Conservation (phyloP, 2,329 filamentous ascomycete species). For the Fusarium chuoi region DNA sequence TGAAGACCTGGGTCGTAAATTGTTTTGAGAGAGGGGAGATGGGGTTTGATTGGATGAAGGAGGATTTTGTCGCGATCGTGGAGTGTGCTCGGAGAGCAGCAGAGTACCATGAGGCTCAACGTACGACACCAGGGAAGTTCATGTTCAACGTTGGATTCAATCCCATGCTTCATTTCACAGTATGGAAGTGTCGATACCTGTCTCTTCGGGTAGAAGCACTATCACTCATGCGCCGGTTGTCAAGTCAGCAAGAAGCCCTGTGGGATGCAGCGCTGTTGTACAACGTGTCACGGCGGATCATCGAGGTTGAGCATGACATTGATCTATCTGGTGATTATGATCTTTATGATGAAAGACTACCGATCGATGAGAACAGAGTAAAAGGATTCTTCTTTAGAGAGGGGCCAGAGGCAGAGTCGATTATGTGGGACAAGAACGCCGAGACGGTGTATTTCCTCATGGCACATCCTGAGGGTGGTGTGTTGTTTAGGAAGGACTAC, state of each 20-base stretch:
- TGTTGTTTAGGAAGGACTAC: neutral
- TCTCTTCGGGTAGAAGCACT: conserved; percentile 49
- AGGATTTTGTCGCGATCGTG: conserved; percentile 47
- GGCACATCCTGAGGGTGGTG: neutral
- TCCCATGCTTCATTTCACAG: conserved; percentile 52
- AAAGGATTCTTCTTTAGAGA: conserved; percentile 28
- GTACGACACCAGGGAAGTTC: conserved; percentile 43
- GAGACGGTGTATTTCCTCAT: neutral
- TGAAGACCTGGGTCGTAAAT: conserved; percentile 48
- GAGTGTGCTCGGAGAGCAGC: conserved; percentile 37
- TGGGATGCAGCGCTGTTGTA: conserved; percentile 51
- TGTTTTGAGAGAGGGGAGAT: conserved; percentile 47
- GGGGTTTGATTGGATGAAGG: conserved; percentile 47
- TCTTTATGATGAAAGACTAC: neutral
- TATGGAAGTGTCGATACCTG: conserved; percentile 54
- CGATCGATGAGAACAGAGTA: conserved; percentile 30
- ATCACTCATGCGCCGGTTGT: conserved; percentile 45
- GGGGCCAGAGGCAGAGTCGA: neutral
- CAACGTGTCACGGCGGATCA: conserved; percentile 45
- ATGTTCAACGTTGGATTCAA: conserved; percentile 55
- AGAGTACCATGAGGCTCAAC: neutral
- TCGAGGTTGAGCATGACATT: conserved; percentile 54
- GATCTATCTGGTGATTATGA: conserved; percentile 35
- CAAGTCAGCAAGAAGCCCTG: conserved; percentile 48
- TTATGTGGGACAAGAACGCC: neutral